phyloP scores from a whole-genome alignment of 352 stramenopile genomes.

The Phytopythium kandeliae region DNA sequence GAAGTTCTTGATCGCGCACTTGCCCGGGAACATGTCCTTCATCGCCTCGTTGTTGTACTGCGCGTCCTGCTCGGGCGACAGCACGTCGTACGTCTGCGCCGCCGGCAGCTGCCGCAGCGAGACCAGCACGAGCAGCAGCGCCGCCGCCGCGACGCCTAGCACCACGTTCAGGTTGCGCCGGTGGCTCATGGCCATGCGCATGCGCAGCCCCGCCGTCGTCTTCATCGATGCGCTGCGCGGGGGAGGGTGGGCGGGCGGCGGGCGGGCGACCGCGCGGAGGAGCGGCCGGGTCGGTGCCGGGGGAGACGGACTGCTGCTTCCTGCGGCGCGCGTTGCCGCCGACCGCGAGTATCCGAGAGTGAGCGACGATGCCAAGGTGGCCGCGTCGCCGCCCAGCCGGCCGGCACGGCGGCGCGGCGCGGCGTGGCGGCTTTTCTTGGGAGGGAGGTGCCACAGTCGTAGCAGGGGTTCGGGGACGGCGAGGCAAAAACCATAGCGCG shows the following conservation, averaged over 20 bases:
- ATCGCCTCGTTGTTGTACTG: conserved; percentile 38
- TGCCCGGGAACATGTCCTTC: conserved; percentile 55
- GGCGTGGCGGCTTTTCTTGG: too few species aligned
- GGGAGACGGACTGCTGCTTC: too few species aligned
- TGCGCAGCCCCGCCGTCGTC: conserved; percentile 47
- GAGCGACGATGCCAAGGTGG: neutral
- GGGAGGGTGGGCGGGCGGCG: too few species aligned
- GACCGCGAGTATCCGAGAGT: conserved; percentile 24
- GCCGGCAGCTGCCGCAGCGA: conserved; percentile 34
- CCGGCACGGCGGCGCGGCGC: too few species aligned
- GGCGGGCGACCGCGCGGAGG: too few species aligned
- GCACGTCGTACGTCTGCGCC: conserved; percentile 21
- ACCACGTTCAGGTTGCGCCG: conserved; percentile 59
- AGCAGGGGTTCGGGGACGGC: neutral
- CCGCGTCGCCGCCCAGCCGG: neutral
- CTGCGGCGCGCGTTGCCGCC: conserved; percentile 29
- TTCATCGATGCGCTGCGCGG: conserved; percentile 33
- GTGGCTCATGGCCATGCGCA: conserved; percentile 61
- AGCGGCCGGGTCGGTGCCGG: too few species aligned
- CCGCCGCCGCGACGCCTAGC: conserved; percentile 33
- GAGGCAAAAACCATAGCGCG: too few species aligned
- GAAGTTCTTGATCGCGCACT: conserved; percentile 86
- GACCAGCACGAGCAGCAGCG: conserved; percentile 44
- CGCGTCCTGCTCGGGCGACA: conserved; percentile 23
- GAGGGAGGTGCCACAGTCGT: neutral